Conservation (phyloP, 495 filamentous ascomycete species). For the Polyplosphaeria fusca region DNA sequence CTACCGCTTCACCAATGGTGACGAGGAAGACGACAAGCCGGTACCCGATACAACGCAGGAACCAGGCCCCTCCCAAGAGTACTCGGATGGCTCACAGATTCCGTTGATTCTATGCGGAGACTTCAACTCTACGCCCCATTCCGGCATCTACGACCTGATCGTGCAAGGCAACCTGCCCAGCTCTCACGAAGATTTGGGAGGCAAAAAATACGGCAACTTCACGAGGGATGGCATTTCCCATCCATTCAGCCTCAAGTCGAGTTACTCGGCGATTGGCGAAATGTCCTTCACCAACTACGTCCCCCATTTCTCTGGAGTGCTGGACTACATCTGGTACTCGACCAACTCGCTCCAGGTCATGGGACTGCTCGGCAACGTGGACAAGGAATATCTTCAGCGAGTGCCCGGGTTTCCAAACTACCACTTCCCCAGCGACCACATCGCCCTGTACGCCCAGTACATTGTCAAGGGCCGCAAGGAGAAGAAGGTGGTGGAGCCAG, state of each 20-base stretch:
- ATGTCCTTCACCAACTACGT: conserved; percentile 95
- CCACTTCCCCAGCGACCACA: conserved; percentile 96
- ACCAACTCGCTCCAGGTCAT: conserved; percentile 86
- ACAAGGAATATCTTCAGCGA: conserved; percentile 80
- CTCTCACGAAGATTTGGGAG: conserved; percentile 71
- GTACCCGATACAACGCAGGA: conserved; percentile 49
- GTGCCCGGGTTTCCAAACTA: conserved; percentile 96
- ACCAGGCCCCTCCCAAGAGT: conserved; percentile 68
- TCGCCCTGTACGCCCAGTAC: conserved; percentile 90
- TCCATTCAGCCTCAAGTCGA: conserved; percentile 87
- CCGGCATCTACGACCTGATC: conserved; percentile 84
- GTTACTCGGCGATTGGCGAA: conserved; percentile 76
- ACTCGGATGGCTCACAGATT: conserved; percentile 78
- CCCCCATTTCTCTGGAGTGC: conserved; percentile 79
- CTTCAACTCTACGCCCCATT: conserved; percentile 84
- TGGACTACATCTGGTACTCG: conserved; percentile 97
- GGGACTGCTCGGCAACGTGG: conserved; percentile 83
- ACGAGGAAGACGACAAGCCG: conserved; percentile 52
- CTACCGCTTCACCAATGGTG: conserved; percentile 60
- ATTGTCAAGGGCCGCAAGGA: conserved; percentile 83
- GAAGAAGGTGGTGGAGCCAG: conserved; percentile 66
- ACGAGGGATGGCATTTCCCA: conserved; percentile 87
- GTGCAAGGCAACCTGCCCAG: conserved; percentile 67
- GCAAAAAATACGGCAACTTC: conserved; percentile 80
- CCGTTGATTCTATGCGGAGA: conserved; percentile 90